A percentile compares a stretch with the other conserved stretches of the same genome.
These are phyloP conservation scores for Suillus alpinus DNA, from an alignment of 768 basidiomycete genomes.

Conservation along the genomic window DNA sequence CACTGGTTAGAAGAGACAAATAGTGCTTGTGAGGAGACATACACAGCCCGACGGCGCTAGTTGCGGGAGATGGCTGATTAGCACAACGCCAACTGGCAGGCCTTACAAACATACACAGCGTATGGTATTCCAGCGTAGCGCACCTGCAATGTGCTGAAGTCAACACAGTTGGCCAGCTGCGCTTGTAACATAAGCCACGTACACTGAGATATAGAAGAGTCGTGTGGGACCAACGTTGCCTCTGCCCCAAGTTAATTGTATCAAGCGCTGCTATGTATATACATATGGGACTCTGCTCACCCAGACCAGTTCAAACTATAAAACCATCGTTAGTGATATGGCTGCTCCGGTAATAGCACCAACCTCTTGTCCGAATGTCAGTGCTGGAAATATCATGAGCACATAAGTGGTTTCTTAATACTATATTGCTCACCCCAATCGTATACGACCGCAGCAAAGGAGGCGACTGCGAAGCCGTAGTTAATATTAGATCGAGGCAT, in stretches of 20 bases:
- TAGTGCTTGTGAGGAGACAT: background rate
- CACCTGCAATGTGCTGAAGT: background rate
- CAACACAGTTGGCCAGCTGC: background rate
- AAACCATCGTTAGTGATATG: background rate
- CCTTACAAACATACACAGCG: background rate
- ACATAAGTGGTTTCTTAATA: background rate
- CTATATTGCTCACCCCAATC: background rate
- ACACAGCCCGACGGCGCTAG: background rate
- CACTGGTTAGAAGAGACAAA: background rate
- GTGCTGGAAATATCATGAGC: background rate
- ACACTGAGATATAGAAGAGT: background rate
- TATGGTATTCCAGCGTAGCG: slow-evolving; percentile 1
- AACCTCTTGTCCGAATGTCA: background rate
- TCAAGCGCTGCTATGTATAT: no score
- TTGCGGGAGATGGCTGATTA: background rate
- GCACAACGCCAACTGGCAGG: background rate
- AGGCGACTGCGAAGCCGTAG: background rate
- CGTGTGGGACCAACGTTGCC: background rate
- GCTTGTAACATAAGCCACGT: background rate
- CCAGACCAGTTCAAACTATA: background rate
- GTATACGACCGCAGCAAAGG: background rate
- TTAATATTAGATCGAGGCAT: background rate
- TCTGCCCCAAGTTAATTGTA: background rate
- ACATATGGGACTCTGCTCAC: background rate
- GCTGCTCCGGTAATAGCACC: background rate